Base-by-base conservation (phyloP, 2,329 filamentous ascomycete genomes). In the Exophiala calicioides region DNA sequence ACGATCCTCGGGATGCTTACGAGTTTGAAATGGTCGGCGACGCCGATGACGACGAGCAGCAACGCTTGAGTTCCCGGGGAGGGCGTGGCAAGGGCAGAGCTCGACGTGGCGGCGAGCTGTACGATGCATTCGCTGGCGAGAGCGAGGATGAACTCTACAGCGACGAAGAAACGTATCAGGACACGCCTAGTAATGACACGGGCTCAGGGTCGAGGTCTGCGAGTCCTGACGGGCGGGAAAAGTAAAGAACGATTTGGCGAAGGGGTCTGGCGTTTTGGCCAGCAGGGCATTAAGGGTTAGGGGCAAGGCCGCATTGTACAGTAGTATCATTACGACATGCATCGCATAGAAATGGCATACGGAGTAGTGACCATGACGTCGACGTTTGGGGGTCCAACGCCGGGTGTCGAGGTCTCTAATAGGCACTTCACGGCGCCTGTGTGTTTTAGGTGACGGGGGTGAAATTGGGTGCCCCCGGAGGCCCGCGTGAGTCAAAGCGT, bases 91-190 rank as follows among this genome's bases (percentile, higher is more conserved):
- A 65, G 24, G 68, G 65, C 58, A 77, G 68, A 65, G 65, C 74
- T 56, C 74, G 88, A 38, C 68, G 71, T 15, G 93, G 89, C 2
- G 90, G 91, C 20, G 91, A 97, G 71, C 72, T 98, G 33, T 98
- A 98, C 66, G 93, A 98, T 73, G 93, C 93, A 3, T 98, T 98
- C 75, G 93, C 93, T 0, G 90, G 88, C 12, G 91, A 90, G 41
- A 91, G 91, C 47, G 90, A 93, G 47, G 86, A 88, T 44, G 61
- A 62, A 49, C 61, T 81, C 30, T 71, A 80, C 51, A 75, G 71
- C 55, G 70, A 70, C 10, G 72, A 74, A 27, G 59, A 58, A 38
- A 48, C 36, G 19, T 58, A 63, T 31, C 58, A 58, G 38, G 61
- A 63, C 32, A 59, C 56, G 2, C 57, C 57, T 21, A 52, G 44